These are phyloP conservation scores for Cercophora sp. DNA, from an alignment of 495 filamentous ascomycete genomes.

Conservation along the genomic window DNA sequence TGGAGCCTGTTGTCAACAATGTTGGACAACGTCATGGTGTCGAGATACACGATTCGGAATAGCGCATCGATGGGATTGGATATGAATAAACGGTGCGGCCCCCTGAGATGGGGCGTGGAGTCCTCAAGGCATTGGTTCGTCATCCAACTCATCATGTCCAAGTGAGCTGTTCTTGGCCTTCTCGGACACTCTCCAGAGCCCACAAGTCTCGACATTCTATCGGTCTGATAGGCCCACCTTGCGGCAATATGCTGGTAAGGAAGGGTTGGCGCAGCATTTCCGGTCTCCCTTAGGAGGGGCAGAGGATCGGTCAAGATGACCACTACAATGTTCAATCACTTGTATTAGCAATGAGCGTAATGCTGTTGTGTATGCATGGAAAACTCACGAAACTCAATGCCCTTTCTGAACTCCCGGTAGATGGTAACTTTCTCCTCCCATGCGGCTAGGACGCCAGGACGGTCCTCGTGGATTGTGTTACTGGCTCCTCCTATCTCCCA, in stretches of 20 bases:
- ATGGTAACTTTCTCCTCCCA: slow-evolving; percentile 6
- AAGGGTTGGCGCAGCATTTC: not conserved
- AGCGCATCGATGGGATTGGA: not conserved
- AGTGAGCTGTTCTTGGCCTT: not conserved
- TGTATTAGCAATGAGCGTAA: not conserved
- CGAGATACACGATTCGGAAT: slow-evolving; percentile 1
- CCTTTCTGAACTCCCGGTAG: not conserved
- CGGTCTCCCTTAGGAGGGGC: not conserved
- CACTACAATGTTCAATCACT: not conserved
- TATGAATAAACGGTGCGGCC: not conserved
- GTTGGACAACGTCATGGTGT: not conserved
- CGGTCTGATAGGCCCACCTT: slow-evolving; percentile 2
- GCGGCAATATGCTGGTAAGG: not conserved
- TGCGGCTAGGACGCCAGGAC: not conserved
- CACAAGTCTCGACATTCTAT: not conserved
- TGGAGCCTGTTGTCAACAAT: not conserved
- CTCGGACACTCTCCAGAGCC: not conserved
- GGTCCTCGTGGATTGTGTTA: not conserved
- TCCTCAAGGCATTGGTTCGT: not conserved
- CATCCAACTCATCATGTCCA: slow-evolving; percentile 1
- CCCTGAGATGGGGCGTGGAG: not conserved
- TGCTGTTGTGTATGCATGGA: no score
- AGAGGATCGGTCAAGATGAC: slow-evolving; percentile 4
- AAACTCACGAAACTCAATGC: not conserved
- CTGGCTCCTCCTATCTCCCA: not conserved